Conservation (phyloP, 2,329 filamentous ascomycete species). For the Botryotinia globosa region DNA sequence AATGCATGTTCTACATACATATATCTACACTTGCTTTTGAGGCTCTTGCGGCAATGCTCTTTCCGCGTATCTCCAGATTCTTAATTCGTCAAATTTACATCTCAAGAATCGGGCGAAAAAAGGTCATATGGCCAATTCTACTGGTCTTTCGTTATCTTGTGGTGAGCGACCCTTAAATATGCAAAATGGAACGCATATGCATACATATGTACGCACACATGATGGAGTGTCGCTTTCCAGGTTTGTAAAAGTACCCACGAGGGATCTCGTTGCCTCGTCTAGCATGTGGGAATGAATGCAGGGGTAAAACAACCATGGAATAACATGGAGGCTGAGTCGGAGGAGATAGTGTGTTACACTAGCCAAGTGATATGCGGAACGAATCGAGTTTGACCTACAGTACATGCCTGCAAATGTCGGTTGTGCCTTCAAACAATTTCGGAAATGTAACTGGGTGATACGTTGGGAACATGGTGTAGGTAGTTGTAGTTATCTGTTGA, state of each 20-base stretch:
- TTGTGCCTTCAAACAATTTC: neutral
- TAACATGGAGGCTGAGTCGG: neutral
- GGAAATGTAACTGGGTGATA: neutral
- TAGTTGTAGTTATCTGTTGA: neutral
- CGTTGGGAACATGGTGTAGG: neutral
- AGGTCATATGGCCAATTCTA: neutral
- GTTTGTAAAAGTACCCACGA: neutral
- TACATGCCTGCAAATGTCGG: neutral
- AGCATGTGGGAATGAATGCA: neutral
- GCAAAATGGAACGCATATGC: neutral
- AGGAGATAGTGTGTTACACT: neutral
- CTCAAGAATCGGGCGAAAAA: neutral
- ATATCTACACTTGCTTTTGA: neutral
- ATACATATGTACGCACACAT: neutral
- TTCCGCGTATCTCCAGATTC: neutral
- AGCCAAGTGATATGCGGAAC: neutral
- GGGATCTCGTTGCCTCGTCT: constrained; percentile 7
- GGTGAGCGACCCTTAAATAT: neutral
- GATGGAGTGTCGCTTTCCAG: neutral
- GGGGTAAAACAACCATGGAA: neutral
- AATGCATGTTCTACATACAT: neutral
- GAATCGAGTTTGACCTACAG: neutral
- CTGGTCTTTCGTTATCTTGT: neutral
- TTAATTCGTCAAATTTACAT: neutral
- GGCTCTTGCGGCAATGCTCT: neutral